These are phyloP conservation scores for Cubamyces sp. DNA, from an alignment of 768 basidiomycete genomes.

Conservation along the genomic window DNA sequence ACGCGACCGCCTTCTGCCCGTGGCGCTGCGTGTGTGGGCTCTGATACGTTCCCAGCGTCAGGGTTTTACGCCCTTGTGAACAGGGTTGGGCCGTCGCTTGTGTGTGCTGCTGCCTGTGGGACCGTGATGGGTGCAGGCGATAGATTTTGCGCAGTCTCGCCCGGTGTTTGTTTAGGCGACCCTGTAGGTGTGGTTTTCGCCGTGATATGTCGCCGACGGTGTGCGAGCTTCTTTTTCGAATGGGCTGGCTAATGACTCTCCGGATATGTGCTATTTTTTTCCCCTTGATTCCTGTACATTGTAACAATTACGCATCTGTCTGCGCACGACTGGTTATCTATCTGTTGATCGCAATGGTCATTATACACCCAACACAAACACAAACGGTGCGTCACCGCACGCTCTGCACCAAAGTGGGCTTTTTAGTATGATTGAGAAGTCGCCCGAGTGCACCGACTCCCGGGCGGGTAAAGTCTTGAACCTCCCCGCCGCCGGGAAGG, in stretches of 20 bases:
- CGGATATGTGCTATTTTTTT: not conserved
- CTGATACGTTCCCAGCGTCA: not conserved
- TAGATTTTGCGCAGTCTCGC: too few species aligned
- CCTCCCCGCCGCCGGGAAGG: not conserved
- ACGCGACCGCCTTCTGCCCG: not conserved
- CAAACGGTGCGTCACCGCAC: not conserved
- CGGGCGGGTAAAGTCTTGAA: too few species aligned
- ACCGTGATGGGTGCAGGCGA: too few species aligned
- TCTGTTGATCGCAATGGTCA: not conserved
- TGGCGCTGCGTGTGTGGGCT: not conserved
- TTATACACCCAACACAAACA: not conserved
- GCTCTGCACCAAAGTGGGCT: too few species aligned
- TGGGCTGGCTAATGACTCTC: not conserved
- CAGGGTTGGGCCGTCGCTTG: too few species aligned
- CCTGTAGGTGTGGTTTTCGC: too few species aligned
- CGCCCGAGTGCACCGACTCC: too few species aligned
- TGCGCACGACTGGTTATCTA: not conserved
- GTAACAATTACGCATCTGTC: not conserved
- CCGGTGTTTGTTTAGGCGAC: too few species aligned
- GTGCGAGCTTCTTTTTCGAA: not conserved
- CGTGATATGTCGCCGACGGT: too few species aligned
- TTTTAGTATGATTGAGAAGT: too few species aligned
- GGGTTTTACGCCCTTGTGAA: not conserved
- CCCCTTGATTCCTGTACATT: conserved; percentile 5
- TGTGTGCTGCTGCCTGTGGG: too few species aligned